Evolutionary conservation across 352 stramenopile genomes (phyloP).

Genomic region (Lagenidium sp.): DNA sequence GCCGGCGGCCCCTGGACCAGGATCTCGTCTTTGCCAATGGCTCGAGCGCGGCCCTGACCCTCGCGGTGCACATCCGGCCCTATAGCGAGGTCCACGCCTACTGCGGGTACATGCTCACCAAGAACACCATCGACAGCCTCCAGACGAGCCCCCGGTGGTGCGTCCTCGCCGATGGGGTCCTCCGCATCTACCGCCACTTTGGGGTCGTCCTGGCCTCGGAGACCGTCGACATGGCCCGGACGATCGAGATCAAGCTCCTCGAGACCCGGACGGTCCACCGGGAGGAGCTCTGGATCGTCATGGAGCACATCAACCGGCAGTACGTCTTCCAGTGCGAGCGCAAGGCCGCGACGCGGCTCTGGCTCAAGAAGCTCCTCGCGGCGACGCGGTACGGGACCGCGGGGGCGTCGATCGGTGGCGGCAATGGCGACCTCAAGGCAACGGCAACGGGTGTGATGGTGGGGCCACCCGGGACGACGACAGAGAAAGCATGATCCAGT

Average conservation of each 20-base stretch:
- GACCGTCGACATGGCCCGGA: slow-evolving; percentile 38
- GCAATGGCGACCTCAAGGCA: neutral
- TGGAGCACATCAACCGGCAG: slow-evolving; percentile 29
- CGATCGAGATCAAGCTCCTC: slow-evolving; percentile 34
- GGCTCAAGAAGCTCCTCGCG: slow-evolving; percentile 59
- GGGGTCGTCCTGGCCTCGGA: slow-evolving; percentile 57
- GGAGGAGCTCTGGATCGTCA: slow-evolving; percentile 24
- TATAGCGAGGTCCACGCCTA: slow-evolving; percentile 39
- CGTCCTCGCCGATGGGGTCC: slow-evolving; percentile 44
- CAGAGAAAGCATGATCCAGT: no score
- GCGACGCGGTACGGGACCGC: slow-evolving; percentile 22
- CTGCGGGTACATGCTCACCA: slow-evolving; percentile 62
- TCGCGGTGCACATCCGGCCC: slow-evolving; percentile 34
- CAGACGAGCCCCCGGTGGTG: slow-evolving; percentile 63
- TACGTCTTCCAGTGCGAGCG: slow-evolving; percentile 56
- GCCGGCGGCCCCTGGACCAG: neutral
- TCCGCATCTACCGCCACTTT: slow-evolving; percentile 70
- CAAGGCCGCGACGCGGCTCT: slow-evolving; percentile 24
- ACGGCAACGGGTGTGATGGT: no score
- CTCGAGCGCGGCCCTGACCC: slow-evolving; percentile 9
- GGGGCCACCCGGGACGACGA: no score
- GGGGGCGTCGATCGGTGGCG: neutral
- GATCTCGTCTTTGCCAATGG: slow-evolving; percentile 13
- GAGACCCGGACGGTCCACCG: slow-evolving; percentile 19
- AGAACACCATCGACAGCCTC: slow-evolving; percentile 50